Percentiles rank a stretch among this genome's conserved stretches.
Evolutionary conservation across 2,329 filamentous ascomycete genomes (phyloP).

Genomic region (Trichoderma lentiforme): DNA sequence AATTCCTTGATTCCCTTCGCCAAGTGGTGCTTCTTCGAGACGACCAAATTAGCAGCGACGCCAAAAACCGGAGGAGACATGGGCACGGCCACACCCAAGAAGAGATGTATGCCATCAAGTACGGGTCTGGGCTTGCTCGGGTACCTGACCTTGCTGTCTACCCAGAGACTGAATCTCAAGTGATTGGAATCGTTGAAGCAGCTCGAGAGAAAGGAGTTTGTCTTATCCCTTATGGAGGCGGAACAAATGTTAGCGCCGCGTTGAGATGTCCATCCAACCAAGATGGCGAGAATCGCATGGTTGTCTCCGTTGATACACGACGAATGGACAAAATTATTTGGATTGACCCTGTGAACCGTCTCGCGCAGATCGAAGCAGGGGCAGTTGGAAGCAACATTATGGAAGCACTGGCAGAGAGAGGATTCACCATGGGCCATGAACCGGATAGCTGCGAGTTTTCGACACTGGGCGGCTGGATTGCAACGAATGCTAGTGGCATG

Average conservation of each 20-base stretch:
- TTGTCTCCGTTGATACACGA: not conserved
- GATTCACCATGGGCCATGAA: slow-evolving; percentile 5
- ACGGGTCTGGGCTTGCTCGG: not conserved
- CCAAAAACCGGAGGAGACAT: not conserved
- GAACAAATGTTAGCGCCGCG: slow-evolving; percentile 1
- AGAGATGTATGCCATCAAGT: slow-evolving; percentile 9
- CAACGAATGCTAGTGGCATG: slow-evolving; percentile 9
- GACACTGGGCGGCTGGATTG: slow-evolving; percentile 8
- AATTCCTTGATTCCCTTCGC: not conserved
- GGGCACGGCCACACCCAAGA: not conserved
- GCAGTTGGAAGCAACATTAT: slow-evolving; percentile 8
- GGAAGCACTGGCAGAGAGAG: not conserved
- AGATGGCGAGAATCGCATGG: not conserved
- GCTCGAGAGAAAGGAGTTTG: not conserved
- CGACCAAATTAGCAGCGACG: not conserved
- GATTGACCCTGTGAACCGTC: slow-evolving; percentile 2
- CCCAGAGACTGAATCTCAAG: not conserved
- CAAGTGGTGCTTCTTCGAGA: not conserved
- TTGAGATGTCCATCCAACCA: not conserved
- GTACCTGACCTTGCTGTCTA: not conserved
- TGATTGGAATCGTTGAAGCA: not conserved
- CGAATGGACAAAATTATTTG: not conserved
- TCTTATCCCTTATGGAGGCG: not conserved
- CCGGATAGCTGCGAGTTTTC: slow-evolving; percentile 12
- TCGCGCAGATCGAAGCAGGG: not conserved